These are phyloP conservation scores for Oemleria cerasiformis DNA, from an alignment of 306 rosid species.

Conservation along the genomic window DNA sequence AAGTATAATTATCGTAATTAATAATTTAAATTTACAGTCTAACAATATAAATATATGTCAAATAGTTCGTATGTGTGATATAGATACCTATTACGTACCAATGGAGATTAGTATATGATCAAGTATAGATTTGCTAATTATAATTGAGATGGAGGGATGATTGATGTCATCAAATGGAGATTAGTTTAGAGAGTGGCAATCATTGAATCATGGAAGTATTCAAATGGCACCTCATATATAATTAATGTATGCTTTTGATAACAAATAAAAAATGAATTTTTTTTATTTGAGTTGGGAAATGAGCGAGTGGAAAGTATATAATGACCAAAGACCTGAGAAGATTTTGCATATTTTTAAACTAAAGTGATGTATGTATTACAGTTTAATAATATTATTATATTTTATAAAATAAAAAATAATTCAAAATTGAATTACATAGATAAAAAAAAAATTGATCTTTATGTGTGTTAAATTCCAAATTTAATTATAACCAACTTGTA, in stretches of 20 bases:
- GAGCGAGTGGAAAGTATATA: slow-evolving; percentile 25
- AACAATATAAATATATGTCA: too few relatives aligned
- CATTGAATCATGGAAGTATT: slow-evolving; percentile 50
- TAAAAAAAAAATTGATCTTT: too few relatives aligned
- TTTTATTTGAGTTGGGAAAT: slow-evolving; percentile 12
- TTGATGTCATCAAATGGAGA: slow-evolving; percentile 42
- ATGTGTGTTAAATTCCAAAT: too few relatives aligned
- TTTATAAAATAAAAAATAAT: too few relatives aligned
- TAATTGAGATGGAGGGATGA: slow-evolving; percentile 32
- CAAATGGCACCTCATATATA: slow-evolving; percentile 27
- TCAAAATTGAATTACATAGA: too few relatives aligned
- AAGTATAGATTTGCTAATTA: neutral
- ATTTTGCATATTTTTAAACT: slow-evolving; percentile 6
- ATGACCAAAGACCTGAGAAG: slow-evolving; percentile 20
- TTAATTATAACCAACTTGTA: too few relatives aligned
- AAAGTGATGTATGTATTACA: too few relatives aligned
- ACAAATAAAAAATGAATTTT: slow-evolving; percentile 14
- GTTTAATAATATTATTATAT: too few relatives aligned
- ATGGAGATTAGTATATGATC: slow-evolving; percentile 2
- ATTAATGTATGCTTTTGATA: slow-evolving; percentile 9
- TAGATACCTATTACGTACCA: too few relatives aligned
- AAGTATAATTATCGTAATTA: too few relatives aligned
- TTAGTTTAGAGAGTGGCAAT: slow-evolving; percentile 44
- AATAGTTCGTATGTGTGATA: too few relatives aligned
- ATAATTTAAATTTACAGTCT: too few relatives aligned